Conservation (phyloP, 805 yeast genomes). For the Candida broadrunensis region DNA sequence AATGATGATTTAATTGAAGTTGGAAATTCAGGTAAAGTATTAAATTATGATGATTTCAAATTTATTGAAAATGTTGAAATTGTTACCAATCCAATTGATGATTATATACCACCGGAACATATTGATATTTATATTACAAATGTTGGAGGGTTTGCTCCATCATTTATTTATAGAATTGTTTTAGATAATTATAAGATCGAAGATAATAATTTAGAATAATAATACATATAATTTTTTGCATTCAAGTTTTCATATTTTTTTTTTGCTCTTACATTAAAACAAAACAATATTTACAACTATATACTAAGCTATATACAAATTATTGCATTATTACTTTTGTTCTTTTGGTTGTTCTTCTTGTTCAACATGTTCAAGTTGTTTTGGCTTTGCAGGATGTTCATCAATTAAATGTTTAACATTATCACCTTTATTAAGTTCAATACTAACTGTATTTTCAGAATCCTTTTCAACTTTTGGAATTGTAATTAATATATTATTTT, state of each 20-base stretch:
- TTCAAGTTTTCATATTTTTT: too few relatives aligned
- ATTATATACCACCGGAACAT: conserved; percentile 90
- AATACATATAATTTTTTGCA: background rate
- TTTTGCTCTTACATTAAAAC: too few relatives aligned
- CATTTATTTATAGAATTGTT: conserved; percentile 91
- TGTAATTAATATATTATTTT: conserved; percentile 15
- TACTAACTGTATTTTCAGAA: conserved; percentile 3
- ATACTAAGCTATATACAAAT: background rate
- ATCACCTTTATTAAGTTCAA: conserved; percentile 1
- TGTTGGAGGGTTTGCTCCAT: conserved; percentile 94
- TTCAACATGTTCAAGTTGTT: background rate
- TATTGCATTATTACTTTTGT: too few relatives aligned
- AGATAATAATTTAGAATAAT: conserved; percentile 61
- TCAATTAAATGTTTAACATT: background rate
- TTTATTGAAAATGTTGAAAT: conserved; percentile 74
- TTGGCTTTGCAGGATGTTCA: background rate
- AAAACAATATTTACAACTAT: background rate
- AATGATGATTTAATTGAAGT: conserved; percentile 81
- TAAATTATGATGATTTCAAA: conserved; percentile 68
- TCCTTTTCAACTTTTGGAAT: conserved; percentile 16
- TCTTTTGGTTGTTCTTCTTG: too few relatives aligned
- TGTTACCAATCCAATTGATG: conserved; percentile 78
- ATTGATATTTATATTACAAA: conserved; percentile 93
- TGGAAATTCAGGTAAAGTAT: conserved; percentile 88
- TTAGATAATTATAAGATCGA: conserved; percentile 89